Evolutionary conservation across 2,329 filamentous ascomycete genomes (phyloP), one percentile per base, ranked within the genome.

Genomic region (Ilyonectria sp.): DNA sequence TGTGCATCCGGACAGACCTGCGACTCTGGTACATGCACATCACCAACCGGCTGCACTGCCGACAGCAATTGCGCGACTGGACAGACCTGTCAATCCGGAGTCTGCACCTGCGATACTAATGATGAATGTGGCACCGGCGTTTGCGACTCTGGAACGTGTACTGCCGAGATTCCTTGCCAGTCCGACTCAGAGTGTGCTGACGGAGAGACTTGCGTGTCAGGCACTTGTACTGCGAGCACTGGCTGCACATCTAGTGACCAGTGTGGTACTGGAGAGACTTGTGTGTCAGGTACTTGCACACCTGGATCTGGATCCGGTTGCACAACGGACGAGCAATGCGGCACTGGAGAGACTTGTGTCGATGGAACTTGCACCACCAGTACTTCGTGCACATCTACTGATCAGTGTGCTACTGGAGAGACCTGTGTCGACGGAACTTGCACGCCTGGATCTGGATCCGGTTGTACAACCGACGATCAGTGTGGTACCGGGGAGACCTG

Each of bases 161-260:
- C 17, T 8, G 17, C 15, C 6, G 15, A 7, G n/a, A 40, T 47
- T 33, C 47, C 37, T 0, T 64, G 61, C 13, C 23, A 44, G 15
- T 53, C 37, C 10, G 52, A 59, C 23, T n/a, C 37, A 2, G 55
- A 59, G 19, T 64, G 61, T 7, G 55, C 17, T 2, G 26, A 10
- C 29, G 61, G 61, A 10, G 29, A 64, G 47, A 64, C 47, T 2
- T 64, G 61, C 13, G n/a, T 37, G 10, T 50, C 55, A 5, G 55
- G 55, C 2, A 26, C 43, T 17, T 64, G 61, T 10, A 44, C 49
- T 5, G 33, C 50, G 26, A 37, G 53, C 6, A 52, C 47, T 11
- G 15, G 7, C 3, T 65, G 62, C 17, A 54, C 40, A 1, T 23
- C 47, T 2, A 35, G 54, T 9, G 46, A 55, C 4, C 50, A 44